Conservation (phyloP, 2,329 filamentous ascomycete species). For the Stromatinia cepivora region DNA sequence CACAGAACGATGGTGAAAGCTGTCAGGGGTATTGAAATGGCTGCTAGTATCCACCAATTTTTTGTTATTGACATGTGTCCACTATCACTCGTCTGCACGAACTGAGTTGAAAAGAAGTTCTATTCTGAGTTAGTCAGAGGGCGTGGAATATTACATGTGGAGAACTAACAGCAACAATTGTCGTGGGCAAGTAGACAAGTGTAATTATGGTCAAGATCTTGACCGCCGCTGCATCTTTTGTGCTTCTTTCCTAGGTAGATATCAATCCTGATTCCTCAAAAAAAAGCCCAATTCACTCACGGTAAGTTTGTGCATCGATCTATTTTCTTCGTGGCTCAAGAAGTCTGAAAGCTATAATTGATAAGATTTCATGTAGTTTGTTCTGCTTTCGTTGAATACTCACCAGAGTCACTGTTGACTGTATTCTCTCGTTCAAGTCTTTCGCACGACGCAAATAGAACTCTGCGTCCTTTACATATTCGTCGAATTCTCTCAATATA, state of each 20-base stretch:
- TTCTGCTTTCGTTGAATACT: too few species aligned
- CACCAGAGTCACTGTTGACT: constrained; percentile 30
- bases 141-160: neutral
- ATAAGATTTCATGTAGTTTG: constrained; percentile 6
- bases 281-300: constrained; percentile 12
- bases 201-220: constrained; percentile 36
- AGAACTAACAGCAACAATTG: constrained; percentile 32
- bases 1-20: constrained; percentile 30
- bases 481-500: constrained; percentile 28
- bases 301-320: constrained; percentile 29
- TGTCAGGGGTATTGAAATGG: constrained; percentile 32
- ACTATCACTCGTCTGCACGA: constrained; percentile 28
- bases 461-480: constrained; percentile 27
- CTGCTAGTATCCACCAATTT: constrained; percentile 31
- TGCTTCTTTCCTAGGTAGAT: constrained; percentile 29
- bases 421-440: constrained; percentile 25
- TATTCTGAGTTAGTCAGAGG: neutral
- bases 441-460: constrained; percentile 25
- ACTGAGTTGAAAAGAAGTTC: constrained; percentile 35
- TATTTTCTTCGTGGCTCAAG: constrained; percentile 26
- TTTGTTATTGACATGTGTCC: constrained; percentile 27
- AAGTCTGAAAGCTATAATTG: neutral
- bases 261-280: neutral
- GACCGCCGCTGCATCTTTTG: constrained; percentile 34
- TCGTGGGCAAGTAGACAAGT: constrained; percentile 32